Evolutionary conservation across 805 yeast genomes (phyloP).

Genomic region (Zygoascus biomembranicola): DNA sequence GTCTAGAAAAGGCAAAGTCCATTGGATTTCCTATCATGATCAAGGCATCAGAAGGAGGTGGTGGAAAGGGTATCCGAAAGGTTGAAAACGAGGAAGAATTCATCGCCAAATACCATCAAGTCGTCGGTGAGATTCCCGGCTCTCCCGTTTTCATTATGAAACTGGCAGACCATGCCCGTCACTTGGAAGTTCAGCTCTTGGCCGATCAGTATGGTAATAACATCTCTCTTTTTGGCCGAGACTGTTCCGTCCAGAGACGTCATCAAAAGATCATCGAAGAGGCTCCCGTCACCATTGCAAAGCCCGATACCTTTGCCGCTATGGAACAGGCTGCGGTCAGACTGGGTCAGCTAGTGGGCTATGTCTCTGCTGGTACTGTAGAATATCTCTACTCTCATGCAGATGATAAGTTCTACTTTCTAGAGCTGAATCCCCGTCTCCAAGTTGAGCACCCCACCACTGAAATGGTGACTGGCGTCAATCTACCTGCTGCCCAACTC

Average conservation of each 20-base stretch:
- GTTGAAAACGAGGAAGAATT: slow-evolving; percentile 82
- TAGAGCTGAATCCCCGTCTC: slow-evolving; percentile 95
- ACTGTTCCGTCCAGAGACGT: slow-evolving; percentile 98
- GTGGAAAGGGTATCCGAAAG: slow-evolving; percentile 99
- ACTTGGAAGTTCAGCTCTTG: slow-evolving; percentile 92
- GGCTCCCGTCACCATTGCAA: slow-evolving; percentile 97
- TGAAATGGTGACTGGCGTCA: slow-evolving; percentile 98
- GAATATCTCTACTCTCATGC: slow-evolving; percentile 92
- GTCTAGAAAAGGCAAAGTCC: slow-evolving; percentile 69
- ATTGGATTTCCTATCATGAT: slow-evolving; percentile 99
- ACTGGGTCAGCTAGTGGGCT: slow-evolving; percentile 93
- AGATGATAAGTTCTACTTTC: slow-evolving; percentile 90
- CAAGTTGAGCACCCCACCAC: slow-evolving; percentile 99
- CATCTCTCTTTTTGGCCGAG: slow-evolving; percentile 95
- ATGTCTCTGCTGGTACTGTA: slow-evolving; percentile 98
- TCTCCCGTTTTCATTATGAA: slow-evolving; percentile 98
- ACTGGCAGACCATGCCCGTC: slow-evolving; percentile 95
- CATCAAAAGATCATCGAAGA: slow-evolving; percentile 98
- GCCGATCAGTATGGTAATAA: slow-evolving; percentile 99
- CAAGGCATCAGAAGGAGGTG: slow-evolving; percentile 99
- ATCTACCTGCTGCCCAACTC: slow-evolving; percentile 95
- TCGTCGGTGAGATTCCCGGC: slow-evolving; percentile 96
- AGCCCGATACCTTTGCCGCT: slow-evolving; percentile 68
- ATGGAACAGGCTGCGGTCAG: slow-evolving; percentile 99
- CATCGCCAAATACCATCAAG: slow-evolving; percentile 72